Evolutionary conservation across 306 rosid species (phyloP).

Genomic region (Rosa lucieae): DNA sequence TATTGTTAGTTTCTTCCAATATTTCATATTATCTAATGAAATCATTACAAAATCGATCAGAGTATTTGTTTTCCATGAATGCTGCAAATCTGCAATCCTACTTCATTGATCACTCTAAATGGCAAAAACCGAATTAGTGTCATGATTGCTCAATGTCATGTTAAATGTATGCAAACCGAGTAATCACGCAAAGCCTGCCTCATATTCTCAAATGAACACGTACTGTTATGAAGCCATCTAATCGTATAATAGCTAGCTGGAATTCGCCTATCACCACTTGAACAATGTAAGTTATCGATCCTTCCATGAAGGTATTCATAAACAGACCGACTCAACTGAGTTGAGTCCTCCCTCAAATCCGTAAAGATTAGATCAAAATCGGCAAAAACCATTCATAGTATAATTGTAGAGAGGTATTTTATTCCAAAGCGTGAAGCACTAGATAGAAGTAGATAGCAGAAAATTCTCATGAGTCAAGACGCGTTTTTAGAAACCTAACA

Average conservation of each 20-base stretch:
- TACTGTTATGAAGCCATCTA: background rate
- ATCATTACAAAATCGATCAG: too few relatives aligned
- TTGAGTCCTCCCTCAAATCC: background rate
- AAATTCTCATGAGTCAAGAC: background rate
- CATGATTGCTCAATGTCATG: background rate
- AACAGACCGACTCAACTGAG: background rate
- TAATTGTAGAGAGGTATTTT: background rate
- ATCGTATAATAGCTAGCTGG: background rate
- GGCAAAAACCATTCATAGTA: background rate
- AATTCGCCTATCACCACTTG: background rate
- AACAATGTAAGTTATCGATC: background rate
- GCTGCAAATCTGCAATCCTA: background rate
- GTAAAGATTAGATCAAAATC: background rate
- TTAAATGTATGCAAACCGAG: background rate
- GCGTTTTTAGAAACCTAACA: background rate
- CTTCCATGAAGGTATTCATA: background rate
- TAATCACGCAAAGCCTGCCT: background rate
- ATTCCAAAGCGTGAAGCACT: background rate
- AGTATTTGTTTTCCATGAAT: too few relatives aligned
- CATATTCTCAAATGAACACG: background rate
- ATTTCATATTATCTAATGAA: background rate
- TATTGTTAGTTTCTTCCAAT: background rate
- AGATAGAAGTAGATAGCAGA: background rate
- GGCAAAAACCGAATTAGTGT: background rate
- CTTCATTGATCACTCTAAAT: background rate